Evolutionary conservation across 83 land plant species (phyloP), one percentile per base, ranked within the genome.

Genomic region (Diphasiastrum complanatum): DNA sequence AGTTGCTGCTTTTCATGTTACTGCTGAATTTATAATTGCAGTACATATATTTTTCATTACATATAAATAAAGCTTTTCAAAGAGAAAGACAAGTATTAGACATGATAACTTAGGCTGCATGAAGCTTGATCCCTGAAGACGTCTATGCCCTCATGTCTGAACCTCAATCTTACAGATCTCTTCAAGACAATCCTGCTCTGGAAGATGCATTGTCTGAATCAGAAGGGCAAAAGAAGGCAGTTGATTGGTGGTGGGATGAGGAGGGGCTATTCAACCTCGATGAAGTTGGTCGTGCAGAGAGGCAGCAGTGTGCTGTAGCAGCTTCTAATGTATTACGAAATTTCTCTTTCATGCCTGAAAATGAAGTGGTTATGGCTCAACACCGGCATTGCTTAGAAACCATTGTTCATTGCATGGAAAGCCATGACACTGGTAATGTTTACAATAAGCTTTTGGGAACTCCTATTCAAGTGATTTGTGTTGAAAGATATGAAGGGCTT

Each of bases 271-370:
- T 93, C 62, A 89, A 93, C 72, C 69, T 89, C 23, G 99, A 93
- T 72, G 99, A 93, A 26, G 84, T 86, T 57, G 98, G 92, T 3
- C 78, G 96, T 8, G 70, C 79, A 41, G 96, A 89, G 49, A 83
- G 80, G 47, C 96, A 93, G 50, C 85, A 74, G 29, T 83, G 88
- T 79, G 99, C 96, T 53, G 83, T 89, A 60, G 88, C 92, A 47
- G 99, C 91, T 40, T 93, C 99, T 47, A 93, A 93, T 79, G 82
- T 93, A 8, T 49, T 93, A 22, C 84, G 99, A 10, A 93, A 93
- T 66, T 86, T 93, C 66, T 93, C 99, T 18, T 93, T 93, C 73
- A 93, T 93, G 96, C 86, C 96, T 20, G 99, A 93, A 2, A 93
- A 93, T 75, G 99, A 93, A 67, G 22, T 63, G n/a, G 58, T 76